Conservation (phyloP, 108 stramenopile genomes). For the Cylindrotheca closterium region DNA sequence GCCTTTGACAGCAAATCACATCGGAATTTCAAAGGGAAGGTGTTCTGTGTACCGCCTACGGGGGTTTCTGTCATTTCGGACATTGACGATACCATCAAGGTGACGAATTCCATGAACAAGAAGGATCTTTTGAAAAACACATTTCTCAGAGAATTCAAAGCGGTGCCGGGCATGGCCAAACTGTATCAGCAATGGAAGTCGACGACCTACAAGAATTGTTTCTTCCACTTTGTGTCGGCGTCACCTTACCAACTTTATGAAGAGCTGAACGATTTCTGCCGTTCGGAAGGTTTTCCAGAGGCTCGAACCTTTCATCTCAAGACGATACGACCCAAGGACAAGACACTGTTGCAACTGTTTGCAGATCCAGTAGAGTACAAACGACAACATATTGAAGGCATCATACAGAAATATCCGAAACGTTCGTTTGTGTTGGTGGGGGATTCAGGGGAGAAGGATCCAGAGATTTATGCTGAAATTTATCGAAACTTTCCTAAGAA, state of each 20-base stretch:
- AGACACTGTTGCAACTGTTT: slow-evolving; percentile 31
- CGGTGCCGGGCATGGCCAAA: slow-evolving; percentile 43
- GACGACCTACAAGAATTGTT: slow-evolving; percentile 8
- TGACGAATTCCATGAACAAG: slow-evolving; percentile 39
- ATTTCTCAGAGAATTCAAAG: slow-evolving; percentile 37
- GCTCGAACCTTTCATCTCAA: slow-evolving; percentile 48
- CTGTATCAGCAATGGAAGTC: slow-evolving; percentile 29
- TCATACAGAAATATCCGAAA: slow-evolving; percentile 27
- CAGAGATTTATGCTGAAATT: slow-evolving; percentile 37
- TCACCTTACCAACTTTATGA: slow-evolving; percentile 44
- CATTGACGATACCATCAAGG: slow-evolving; percentile 50
- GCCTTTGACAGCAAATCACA: slow-evolving; percentile 21
- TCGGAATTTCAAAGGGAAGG: slow-evolving; percentile 16
- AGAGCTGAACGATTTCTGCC: slow-evolving; percentile 28
- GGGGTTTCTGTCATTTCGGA: slow-evolving; percentile 44
- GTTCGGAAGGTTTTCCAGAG: slow-evolving; percentile 28
- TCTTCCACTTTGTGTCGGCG: slow-evolving; percentile 42
- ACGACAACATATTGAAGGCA: slow-evolving; percentile 22
- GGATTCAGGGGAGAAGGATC: slow-evolving; percentile 51
- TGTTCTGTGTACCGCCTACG: slow-evolving; percentile 22
- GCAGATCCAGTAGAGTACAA: slow-evolving; percentile 39
- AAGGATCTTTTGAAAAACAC: slow-evolving; percentile 42
- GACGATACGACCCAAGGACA: slow-evolving; percentile 35
- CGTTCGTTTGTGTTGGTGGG: slow-evolving; percentile 44
- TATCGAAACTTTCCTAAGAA: slow-evolving; percentile 34